Conservation (phyloP, 768 basidiomycete species). For the Pulveroboletus sp. region DNA sequence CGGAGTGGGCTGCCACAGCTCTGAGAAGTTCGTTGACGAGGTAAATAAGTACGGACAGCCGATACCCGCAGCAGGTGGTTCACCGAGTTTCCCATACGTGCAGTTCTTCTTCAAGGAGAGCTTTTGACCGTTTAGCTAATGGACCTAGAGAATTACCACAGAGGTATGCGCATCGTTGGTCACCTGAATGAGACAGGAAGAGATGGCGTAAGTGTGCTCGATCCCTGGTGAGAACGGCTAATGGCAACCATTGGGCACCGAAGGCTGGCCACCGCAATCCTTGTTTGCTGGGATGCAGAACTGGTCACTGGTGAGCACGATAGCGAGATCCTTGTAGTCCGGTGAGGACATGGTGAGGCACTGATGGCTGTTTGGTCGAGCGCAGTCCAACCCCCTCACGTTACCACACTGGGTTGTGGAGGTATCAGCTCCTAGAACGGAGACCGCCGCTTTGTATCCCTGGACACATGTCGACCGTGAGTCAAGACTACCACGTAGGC, state of each 20-base stretch:
- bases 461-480: slow-evolving; percentile 10
- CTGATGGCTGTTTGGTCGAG: background rate
- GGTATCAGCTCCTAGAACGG: background rate
- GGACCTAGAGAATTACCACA: slow-evolving; percentile 95
- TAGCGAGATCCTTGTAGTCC: slow-evolving; percentile 18
- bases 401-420: slow-evolving; percentile 14
- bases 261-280: slow-evolving; percentile 41
- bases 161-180: slow-evolving; percentile 69
- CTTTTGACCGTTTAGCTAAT: slow-evolving; percentile 66
- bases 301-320: slow-evolving; percentile 43
- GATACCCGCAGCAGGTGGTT: slow-evolving; percentile 20
- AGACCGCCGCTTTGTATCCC: background rate
- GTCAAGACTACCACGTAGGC: background rate
- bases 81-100: slow-evolving; percentile 75
- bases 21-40: slow-evolving; percentile 36
- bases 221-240: background rate
- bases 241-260: slow-evolving; percentile 36
- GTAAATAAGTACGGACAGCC: slow-evolving; percentile 3
- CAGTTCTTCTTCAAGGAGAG: slow-evolving; percentile 78
- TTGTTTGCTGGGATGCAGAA: slow-evolving; percentile 56
- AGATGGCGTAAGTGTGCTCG: slow-evolving; percentile 10
- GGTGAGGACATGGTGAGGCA: slow-evolving; percentile 11
- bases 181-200: slow-evolving; percentile 31
- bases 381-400: slow-evolving; percentile 8
- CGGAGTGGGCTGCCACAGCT: slow-evolving; percentile 84